These are phyloP conservation scores for Saitozyma sp. DNA, from an alignment of 768 basidiomycete genomes.

Conservation along the genomic window DNA sequence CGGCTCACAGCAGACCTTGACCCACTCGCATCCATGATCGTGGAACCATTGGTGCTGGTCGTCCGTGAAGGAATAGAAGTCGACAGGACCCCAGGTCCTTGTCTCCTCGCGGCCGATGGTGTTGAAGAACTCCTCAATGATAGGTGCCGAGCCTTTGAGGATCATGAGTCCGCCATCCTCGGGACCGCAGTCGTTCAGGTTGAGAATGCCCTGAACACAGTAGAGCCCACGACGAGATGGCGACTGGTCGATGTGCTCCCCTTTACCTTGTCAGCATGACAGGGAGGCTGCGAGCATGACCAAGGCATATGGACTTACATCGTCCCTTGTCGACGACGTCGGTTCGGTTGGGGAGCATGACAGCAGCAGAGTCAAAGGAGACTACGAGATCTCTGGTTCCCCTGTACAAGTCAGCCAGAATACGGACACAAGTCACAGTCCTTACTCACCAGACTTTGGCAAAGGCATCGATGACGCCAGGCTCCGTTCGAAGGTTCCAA, in stretches of 20 bases:
- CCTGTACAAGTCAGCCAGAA: neutral
- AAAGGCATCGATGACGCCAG: too few species aligned
- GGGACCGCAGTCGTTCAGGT: slow-evolving; percentile 30
- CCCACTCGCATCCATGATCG: slow-evolving; percentile 33
- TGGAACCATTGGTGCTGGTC: slow-evolving; percentile 31
- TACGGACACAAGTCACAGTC: slow-evolving; percentile 41
- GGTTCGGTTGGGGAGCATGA: neutral
- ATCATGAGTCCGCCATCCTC: slow-evolving; percentile 39
- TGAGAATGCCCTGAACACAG: slow-evolving; percentile 31
- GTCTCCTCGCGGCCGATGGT: slow-evolving; percentile 15
- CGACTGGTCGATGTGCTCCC: slow-evolving; percentile 12
- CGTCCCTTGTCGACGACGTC: slow-evolving; percentile 30
- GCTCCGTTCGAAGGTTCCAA: too few species aligned
- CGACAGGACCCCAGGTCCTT: slow-evolving; percentile 20
- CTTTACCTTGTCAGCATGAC: slow-evolving; percentile 29
- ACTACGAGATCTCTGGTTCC: slow-evolving; percentile 3
- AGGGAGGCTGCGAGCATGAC: slow-evolving; percentile 18
- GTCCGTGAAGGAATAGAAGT: slow-evolving; percentile 27
- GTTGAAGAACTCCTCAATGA: slow-evolving; percentile 40
- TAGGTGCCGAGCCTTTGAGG: slow-evolving; percentile 44
- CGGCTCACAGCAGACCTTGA: slow-evolving; percentile 34
- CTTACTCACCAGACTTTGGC: slow-evolving; percentile 17
- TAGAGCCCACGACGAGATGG: slow-evolving; percentile 4
- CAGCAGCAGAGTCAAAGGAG: too few species aligned
- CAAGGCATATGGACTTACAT: too few species aligned